phyloP scores from a whole-genome alignment of 352 stramenopile species.

The Globisporangium viniferum region DNA sequence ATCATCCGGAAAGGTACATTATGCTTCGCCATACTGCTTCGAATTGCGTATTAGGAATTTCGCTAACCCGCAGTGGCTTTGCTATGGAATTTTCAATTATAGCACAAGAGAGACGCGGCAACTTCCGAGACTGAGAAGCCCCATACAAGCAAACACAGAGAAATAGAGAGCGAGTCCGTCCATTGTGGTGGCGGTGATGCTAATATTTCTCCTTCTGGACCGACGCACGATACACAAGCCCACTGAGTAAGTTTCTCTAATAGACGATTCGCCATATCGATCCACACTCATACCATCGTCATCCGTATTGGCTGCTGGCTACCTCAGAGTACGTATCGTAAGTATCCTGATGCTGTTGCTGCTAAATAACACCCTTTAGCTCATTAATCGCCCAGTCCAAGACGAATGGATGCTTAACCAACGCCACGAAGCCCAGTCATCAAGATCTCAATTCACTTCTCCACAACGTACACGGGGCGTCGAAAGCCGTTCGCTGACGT shows the following conservation, averaged over 20 bases:
- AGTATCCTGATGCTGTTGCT: neutral
- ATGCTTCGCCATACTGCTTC: neutral
- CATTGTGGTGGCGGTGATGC: neutral
- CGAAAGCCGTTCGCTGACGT: conserved; percentile 75
- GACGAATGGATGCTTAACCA: neutral
- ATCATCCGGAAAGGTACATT: conserved; percentile 74
- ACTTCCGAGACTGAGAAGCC: conserved; percentile 26
- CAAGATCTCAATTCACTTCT: conserved; percentile 29
- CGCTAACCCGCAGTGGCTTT: neutral
- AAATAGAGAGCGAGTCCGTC: neutral
- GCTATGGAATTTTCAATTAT: neutral
- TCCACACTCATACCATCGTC: neutral
- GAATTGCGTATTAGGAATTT: neutral
- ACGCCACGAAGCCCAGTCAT: neutral
- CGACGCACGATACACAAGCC: neutral
- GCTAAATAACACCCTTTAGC: neutral
- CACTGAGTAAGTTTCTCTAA: neutral
- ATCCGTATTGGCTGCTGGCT: neutral
- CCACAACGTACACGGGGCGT: conserved; percentile 72
- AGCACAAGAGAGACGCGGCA: conserved; percentile 57
- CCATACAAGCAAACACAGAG: neutral
- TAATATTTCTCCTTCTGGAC: neutral
- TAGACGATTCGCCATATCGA: neutral
- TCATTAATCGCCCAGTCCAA: neutral
- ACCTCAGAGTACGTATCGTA: neutral